These are phyloP conservation scores for Suhomyces taliae DNA, from an alignment of 1,139 yeast genomes.

Conservation along the genomic window DNA sequence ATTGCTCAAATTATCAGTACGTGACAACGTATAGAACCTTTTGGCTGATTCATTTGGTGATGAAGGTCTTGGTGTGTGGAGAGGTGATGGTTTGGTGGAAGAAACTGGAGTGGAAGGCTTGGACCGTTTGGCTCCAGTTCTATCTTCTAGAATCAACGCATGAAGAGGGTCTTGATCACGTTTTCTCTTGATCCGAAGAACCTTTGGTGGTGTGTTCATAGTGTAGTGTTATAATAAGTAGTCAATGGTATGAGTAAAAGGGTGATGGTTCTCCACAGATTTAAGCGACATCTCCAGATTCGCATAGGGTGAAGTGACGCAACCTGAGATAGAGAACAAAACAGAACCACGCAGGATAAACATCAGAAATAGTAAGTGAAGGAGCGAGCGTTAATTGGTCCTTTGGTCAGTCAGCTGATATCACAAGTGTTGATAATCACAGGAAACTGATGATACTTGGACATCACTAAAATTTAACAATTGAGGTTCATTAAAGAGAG, in stretches of 20 bases:
- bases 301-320: no score
- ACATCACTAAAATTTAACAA: no score
- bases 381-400: no score
- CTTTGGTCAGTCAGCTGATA: no score
- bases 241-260: not conserved
- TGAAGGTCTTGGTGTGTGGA: conserved; percentile 15
- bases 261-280: not conserved
- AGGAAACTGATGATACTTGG: no score
- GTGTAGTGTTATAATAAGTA: not conserved
- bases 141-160: conserved; percentile 56
- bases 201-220: conserved; percentile 44
- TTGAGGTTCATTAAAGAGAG: no score
- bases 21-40: conserved; percentile 51
- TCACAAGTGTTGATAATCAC: no score
- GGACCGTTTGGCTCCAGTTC: conserved; percentile 42
- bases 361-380: no score
- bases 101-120: conserved; percentile 40
- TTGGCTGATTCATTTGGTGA: conserved; percentile 12
- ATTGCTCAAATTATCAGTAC: conserved; percentile 52
- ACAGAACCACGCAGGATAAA: no score
- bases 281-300: not conserved
- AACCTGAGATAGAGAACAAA: no score
- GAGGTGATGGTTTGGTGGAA: conserved; percentile 22
- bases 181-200: conserved; percentile 80
- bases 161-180: conserved; percentile 85